Percentiles rank a stretch among this genome's conserved stretches.
These are phyloP conservation scores for Pinguiococcus pyrenoidosus DNA, from an alignment of 108 stramenopile species.

Conservation along the genomic window DNA sequence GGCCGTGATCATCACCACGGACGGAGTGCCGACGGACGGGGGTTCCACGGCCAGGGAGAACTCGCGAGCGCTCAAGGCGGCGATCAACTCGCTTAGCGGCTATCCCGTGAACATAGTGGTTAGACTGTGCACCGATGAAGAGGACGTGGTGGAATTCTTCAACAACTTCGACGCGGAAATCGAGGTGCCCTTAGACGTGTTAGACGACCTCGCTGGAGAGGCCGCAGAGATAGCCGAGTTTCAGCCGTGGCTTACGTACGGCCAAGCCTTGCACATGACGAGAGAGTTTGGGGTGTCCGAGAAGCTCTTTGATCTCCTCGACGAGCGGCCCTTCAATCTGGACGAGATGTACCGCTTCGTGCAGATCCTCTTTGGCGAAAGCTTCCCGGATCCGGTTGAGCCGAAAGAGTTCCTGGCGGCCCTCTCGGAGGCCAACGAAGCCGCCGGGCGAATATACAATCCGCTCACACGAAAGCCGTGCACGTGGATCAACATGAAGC, in stretches of 20 bases:
- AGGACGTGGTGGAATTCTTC: constrained; percentile 59
- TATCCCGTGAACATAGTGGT: constrained; percentile 69
- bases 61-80: constrained; percentile 50
- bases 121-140: constrained; percentile 74
- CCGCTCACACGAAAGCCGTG: too few relatives aligned
- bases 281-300: constrained; percentile 70
- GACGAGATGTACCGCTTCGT: constrained; percentile 57
- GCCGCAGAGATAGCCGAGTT: constrained; percentile 57
- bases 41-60: constrained; percentile 23
- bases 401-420: too few relatives aligned
- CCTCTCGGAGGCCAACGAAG: too few relatives aligned
- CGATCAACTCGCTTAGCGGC: too few relatives aligned
- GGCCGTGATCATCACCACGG: constrained; percentile 63
- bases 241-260: constrained; percentile 79
- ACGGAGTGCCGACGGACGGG: constrained; percentile 62
- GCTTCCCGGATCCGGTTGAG: too few relatives aligned
- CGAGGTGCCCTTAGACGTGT: constrained; percentile 61
- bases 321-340: constrained; percentile 49
- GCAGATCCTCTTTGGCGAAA: constrained; percentile 44
- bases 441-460: too few relatives aligned
- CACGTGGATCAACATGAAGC: too few relatives aligned
- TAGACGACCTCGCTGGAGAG: constrained; percentile 69
- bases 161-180: constrained; percentile 60
- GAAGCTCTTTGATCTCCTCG: constrained; percentile 64
- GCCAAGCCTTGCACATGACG: constrained; percentile 57